These are phyloP conservation scores for Vachellia pachyceras DNA, from an alignment of 306 rosid species.

Conservation along the genomic window DNA sequence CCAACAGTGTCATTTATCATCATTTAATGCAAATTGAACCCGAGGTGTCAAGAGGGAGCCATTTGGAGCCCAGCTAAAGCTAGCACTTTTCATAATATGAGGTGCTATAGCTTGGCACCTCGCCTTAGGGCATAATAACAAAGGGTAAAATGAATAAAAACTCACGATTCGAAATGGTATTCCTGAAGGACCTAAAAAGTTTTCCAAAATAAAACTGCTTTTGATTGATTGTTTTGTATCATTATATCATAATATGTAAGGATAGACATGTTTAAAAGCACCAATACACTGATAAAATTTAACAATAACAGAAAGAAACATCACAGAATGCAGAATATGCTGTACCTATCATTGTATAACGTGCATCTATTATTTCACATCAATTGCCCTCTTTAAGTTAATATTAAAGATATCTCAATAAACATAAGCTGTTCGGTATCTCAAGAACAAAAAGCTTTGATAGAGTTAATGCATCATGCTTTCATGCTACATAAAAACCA, in stretches of 20 bases:
- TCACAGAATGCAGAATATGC: constrained; percentile 5
- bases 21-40: background rate
- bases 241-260: background rate
- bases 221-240: constrained; percentile 4
- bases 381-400: constrained; percentile 6
- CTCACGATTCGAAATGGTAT: constrained; percentile 16
- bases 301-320: constrained; percentile 10
- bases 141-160: background rate
- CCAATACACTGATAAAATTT: constrained; percentile 1
- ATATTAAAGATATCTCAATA: constrained; percentile 1
- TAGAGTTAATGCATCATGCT: constrained; percentile 19
- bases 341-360: constrained; percentile 16
- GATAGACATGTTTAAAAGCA: background rate
- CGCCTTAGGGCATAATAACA: constrained; percentile 5
- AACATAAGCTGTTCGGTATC: constrained; percentile 15
- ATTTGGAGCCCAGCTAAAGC: background rate
- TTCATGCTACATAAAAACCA: constrained; percentile 16
- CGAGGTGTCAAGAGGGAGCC: too few species aligned
- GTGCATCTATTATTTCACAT: constrained; percentile 13
- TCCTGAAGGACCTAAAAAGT: constrained; percentile 4
- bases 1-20: background rate
- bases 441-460: constrained; percentile 23
- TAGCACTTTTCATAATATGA: background rate
- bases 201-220: constrained; percentile 6
- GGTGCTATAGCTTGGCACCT: background rate